These are phyloP conservation scores for Hypoxylon trugodes DNA, from an alignment of 495 filamentous ascomycete species.

Conservation along the genomic window DNA sequence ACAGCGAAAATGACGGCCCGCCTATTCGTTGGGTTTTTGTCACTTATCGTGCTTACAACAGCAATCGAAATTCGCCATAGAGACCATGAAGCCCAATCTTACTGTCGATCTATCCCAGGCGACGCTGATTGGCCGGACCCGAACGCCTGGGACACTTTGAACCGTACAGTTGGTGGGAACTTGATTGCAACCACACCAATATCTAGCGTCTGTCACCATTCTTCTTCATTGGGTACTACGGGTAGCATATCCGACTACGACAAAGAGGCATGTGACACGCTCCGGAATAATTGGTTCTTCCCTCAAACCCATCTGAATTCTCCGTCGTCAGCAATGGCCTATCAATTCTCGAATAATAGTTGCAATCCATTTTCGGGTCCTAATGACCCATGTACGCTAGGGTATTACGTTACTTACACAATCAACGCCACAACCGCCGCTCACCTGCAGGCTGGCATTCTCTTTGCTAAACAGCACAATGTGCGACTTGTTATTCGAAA, in stretches of 20 bases:
- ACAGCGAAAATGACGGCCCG: background rate
- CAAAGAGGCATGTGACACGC: conserved; percentile 15
- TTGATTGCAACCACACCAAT: conserved; percentile 58
- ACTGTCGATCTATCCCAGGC: conserved; percentile 49
- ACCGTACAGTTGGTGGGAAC: conserved; percentile 49
- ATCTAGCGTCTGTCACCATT: conserved; percentile 54
- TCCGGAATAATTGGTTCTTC: conserved; percentile 27
- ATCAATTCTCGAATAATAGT: conserved; percentile 22
- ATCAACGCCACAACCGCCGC: conserved; percentile 52
- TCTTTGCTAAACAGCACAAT: conserved; percentile 55
- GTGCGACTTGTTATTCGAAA: conserved; percentile 58
- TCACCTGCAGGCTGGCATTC: conserved; percentile 55
- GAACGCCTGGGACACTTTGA: conserved; percentile 49
- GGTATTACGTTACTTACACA: conserved; percentile 65
- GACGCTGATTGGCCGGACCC: conserved; percentile 58
- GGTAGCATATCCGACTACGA: conserved; percentile 19
- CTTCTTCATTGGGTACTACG: too few relatives aligned
- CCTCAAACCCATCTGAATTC: conserved; percentile 32
- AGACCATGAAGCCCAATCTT: background rate
- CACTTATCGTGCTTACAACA: background rate
- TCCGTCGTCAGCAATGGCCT: conserved; percentile 20
- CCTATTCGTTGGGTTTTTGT: background rate
- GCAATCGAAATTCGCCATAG: background rate
- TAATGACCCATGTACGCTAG: conserved; percentile 58
- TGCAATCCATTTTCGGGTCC: conserved; percentile 16